phyloP scores from a whole-genome alignment of 495 filamentous ascomycete species.

The Xylaria curta region DNA sequence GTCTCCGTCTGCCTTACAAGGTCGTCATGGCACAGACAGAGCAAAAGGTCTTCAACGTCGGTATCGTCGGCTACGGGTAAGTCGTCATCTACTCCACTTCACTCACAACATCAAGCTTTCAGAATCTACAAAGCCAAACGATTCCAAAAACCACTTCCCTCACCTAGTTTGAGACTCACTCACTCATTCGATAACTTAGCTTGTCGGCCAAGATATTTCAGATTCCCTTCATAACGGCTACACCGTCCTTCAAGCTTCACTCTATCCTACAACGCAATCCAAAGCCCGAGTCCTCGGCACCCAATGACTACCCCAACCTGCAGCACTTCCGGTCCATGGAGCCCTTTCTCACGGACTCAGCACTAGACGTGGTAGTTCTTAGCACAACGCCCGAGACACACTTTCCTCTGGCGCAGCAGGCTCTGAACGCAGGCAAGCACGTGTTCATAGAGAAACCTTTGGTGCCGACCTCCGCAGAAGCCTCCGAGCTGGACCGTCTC shows the following conservation, averaged over 20 bases:
- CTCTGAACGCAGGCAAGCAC: slow-evolving; percentile 78
- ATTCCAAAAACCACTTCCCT: not conserved
- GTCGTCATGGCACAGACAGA: slow-evolving; percentile 31
- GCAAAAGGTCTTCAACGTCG: slow-evolving; percentile 54
- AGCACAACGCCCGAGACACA: slow-evolving; percentile 80
- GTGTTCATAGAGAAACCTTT: slow-evolving; percentile 93
- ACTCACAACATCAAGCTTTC: not conserved
- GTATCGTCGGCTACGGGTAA: slow-evolving; percentile 62
- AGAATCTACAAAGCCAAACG: not conserved
- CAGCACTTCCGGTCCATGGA: slow-evolving; percentile 68
- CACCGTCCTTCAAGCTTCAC: slow-evolving; percentile 71
- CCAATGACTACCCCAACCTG: slow-evolving; percentile 69
- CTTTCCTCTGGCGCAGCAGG: slow-evolving; percentile 66
- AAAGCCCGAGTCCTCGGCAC: slow-evolving; percentile 53
- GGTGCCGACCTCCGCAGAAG: slow-evolving; percentile 73
- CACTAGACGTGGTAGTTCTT: slow-evolving; percentile 74
- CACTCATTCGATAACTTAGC: slow-evolving; percentile 44
- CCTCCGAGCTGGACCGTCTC: slow-evolving; percentile 69
- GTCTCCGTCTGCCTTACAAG: not conserved
- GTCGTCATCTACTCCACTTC: slow-evolving; percentile 19
- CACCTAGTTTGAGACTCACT: not conserved
- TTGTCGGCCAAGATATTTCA: slow-evolving; percentile 89
- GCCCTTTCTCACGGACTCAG: slow-evolving; percentile 68
- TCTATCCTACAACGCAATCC: slow-evolving; percentile 76
- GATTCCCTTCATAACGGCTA: slow-evolving; percentile 79